These are phyloP conservation scores for Lathyrus aphaca DNA, from an alignment of 306 rosid species.

Conservation along the genomic window DNA sequence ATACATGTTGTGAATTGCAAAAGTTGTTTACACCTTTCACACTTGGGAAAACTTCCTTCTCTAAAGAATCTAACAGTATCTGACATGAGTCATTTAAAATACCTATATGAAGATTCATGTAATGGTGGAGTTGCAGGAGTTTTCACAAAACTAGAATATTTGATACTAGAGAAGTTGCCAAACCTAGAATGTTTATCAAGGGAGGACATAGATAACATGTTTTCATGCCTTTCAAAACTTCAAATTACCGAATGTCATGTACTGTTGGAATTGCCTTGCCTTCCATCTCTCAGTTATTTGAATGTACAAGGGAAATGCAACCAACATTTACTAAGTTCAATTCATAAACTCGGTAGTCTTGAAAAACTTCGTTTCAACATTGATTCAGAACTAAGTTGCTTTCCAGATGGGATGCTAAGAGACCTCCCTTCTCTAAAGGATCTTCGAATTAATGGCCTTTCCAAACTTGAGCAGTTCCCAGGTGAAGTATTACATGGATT, in stretches of 20 bases:
- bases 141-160: too few relatives aligned
- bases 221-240: too few relatives aligned
- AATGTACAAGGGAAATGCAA: not conserved
- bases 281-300: not conserved
- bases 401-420: slow-evolving; percentile 32
- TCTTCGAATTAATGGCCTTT: not conserved
- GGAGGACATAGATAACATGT: too few relatives aligned
- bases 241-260: too few relatives aligned
- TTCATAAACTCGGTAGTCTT: not conserved
- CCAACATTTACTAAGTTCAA: slow-evolving; percentile 8
- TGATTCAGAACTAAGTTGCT: not conserved
- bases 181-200: not conserved
- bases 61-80: not conserved
- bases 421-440: slow-evolving; percentile 17
- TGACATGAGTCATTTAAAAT: too few relatives aligned
- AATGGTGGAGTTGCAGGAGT: too few relatives aligned
- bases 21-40: not conserved
- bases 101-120: too few relatives aligned
- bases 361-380: not conserved
- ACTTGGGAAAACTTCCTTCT: slow-evolving; percentile 13
- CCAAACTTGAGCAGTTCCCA: slow-evolving; percentile 20
- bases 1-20: not conserved
- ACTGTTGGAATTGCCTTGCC: too few relatives aligned
- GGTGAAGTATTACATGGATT: too few relatives aligned
- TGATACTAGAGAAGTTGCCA: not conserved